Evolutionary conservation across 352 stramenopile species (phyloP), one percentile per base, ranked within the genome.

Genomic region (Elongisporangium prolatum): DNA sequence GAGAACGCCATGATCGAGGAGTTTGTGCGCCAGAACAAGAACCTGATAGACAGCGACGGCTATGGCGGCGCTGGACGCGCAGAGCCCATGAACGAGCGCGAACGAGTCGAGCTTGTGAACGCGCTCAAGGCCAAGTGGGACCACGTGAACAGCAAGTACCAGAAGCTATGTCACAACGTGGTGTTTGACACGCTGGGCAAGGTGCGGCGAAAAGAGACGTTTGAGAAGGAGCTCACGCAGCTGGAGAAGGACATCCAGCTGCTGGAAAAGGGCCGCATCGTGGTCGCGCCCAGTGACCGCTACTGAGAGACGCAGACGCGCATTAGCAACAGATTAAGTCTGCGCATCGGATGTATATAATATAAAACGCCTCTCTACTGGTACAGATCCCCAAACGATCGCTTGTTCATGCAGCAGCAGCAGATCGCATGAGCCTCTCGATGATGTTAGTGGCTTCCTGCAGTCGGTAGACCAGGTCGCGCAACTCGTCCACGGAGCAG

Each of bases 121-220:
- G 81, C 79, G 34, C 79, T 98, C 59, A 98, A 98, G 67, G 80
- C 78, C 38, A 96, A 97, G 70, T 98, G 94, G 93, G 92, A 97
- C 60, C 82, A 95, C 28, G 88, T 97, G 21, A 98, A 98, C 64
- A 56, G 64, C 37, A 88, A 97, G 68, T 98, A 98, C 72, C 94
- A 98, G 68, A 97, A 96, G 65, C 79, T 97, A 14, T 97, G 89
- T 54, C 94, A 98, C 73, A 94, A 97, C 59, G 88, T 97, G 9
- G 84, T 90, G 16, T 93, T 98, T 50, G 92, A 98, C 67, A 97
- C 88, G 37, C 72, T 95, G 1, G 89, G 92, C 56, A 96, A 98
- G 64, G 90, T 97, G 38, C 82, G 88, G 50, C 82, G 88, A 78
- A 98, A 98, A 79, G 89, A 97, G 69, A 86, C 77, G 11, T 90